A percentile compares a stretch with the other conserved stretches of the same genome.
Conservation (phyloP, 345 rosid species). For the Geranium brycei region DNA sequence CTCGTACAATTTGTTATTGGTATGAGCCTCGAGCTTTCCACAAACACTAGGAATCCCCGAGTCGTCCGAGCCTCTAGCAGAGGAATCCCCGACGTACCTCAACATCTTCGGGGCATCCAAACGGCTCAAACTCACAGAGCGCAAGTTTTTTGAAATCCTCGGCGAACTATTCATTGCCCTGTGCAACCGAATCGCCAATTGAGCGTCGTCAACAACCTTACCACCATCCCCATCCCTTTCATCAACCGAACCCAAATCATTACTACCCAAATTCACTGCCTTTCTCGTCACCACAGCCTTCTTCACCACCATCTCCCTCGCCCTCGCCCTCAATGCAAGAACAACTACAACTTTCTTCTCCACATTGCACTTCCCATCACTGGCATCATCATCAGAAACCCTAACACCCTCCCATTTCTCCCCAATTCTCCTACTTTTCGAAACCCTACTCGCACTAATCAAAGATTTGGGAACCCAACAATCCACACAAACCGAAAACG, state of each 20-base stretch:
- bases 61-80: conserved; percentile 1
- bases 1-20: conserved; percentile 4
- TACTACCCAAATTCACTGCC: conserved; percentile 12
- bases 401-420: neutral
- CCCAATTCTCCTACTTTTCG: conserved; percentile 10
- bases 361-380: conserved; percentile 9
- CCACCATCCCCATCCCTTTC: conserved; percentile 1
- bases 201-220: conserved; percentile 15
- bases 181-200: conserved; percentile 28
- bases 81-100: neutral
- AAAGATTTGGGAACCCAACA: conserved; percentile 48
- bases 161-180: conserved; percentile 22
- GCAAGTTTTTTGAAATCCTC: conserved; percentile 17
- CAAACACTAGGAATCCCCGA: conserved; percentile 1
- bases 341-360: conserved; percentile 15
- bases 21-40: conserved; percentile 4
- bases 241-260: conserved; percentile 9
- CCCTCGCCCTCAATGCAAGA: conserved; percentile 19
- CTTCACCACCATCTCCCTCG: conserved; percentile 8
- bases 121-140: conserved; percentile 6
- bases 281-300: conserved; percentile 14
- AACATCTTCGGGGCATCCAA: conserved; percentile 1
- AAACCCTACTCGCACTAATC: conserved; percentile 8
- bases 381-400: conserved; percentile 12
- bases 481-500: conserved; percentile 35